phyloP scores from a whole-genome alignment of 805 yeast species.

The Candida michaelii region DNA sequence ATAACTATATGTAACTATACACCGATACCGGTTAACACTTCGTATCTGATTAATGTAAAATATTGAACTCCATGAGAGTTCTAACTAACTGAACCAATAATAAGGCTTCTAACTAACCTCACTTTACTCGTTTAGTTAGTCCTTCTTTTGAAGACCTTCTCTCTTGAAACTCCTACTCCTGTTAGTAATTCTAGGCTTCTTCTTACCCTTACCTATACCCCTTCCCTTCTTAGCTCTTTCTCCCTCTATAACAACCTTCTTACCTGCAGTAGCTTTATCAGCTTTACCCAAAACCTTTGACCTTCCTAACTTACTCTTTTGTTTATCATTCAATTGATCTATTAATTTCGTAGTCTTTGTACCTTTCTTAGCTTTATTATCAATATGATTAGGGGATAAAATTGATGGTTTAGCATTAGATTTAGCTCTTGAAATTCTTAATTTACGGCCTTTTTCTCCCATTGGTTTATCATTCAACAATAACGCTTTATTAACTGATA shows the following conservation, averaged over 20 bases:
- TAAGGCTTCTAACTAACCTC: too few species aligned
- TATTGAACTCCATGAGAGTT: too few species aligned
- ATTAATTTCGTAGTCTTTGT: slow-evolving; percentile 14
- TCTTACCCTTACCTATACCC: slow-evolving; percentile 40
- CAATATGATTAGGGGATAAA: slow-evolving; percentile 45
- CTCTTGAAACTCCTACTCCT: slow-evolving; percentile 53
- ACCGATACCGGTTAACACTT: background rate
- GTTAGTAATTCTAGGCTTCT: slow-evolving; percentile 60
- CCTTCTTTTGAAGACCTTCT: background rate
- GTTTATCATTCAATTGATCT: slow-evolving; percentile 54
- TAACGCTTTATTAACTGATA: slow-evolving; percentile 78
- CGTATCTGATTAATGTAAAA: too few species aligned
- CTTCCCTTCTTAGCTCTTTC: slow-evolving; percentile 61
- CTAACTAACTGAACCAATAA: too few species aligned
- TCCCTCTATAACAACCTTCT: slow-evolving; percentile 60
- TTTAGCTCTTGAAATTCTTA: slow-evolving; percentile 70
- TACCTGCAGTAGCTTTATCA: slow-evolving; percentile 69
- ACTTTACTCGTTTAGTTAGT: background rate
- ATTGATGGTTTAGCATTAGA: slow-evolving; percentile 40
- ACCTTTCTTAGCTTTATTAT: slow-evolving; percentile 28
- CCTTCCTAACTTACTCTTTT: slow-evolving; percentile 77
- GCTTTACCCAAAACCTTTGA: slow-evolving; percentile 79
- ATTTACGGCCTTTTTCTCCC: slow-evolving; percentile 48
- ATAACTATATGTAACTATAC: too few species aligned
- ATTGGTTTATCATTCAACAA: slow-evolving; percentile 69